Evolutionary conservation across 805 yeast genomes (phyloP), one percentile per base, ranked within the genome.

Genomic region (Myxozyma kluyveri): DNA sequence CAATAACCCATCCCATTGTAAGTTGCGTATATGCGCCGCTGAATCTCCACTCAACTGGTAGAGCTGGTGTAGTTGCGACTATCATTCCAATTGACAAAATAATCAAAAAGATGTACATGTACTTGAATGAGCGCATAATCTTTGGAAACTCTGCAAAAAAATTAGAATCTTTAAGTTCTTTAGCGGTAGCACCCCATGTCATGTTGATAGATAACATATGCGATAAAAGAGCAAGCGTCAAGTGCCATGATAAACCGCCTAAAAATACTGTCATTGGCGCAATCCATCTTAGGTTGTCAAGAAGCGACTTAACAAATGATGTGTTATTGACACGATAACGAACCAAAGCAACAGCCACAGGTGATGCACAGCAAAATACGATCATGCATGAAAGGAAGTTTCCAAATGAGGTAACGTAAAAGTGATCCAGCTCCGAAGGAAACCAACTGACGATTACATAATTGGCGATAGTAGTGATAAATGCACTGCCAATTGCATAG

Each of bases 181-280:
- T 48, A 14, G 52, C 52, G 24, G 52, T 48, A 6, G 52, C 48
- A 17, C 50, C 50, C 52, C 52, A 48, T 32, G 33, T 41, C 48
- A 48, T 42, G 29, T 45, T 31, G 12, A 45, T 3, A n/a, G 31
- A 4, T 22, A 45, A 31, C 42, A 48, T 29, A 27, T 48, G 52
- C 21, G 41, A 41, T 32, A 48, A 23, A 9, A 45, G 18, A 4
- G 52, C 46, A 6, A 31, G 17, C 19, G 21, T 29, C 19, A 48
- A 17, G 22, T 45, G 52, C 47, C 45, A 41, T 3, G 52, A 45
- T 19, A 48, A 38, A 10, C 47, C 52, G 4, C 47, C 47, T 17
- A 48, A 40, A 31, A 48, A 48, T 14, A 48, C 32, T 23, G 52
- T 24, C 39, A 48, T 21, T 10, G 37, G 52, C 19, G 9, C 14